Evolutionary conservation across 805 yeast genomes (phyloP).

Genomic region (Candida loeiensis): DNA sequence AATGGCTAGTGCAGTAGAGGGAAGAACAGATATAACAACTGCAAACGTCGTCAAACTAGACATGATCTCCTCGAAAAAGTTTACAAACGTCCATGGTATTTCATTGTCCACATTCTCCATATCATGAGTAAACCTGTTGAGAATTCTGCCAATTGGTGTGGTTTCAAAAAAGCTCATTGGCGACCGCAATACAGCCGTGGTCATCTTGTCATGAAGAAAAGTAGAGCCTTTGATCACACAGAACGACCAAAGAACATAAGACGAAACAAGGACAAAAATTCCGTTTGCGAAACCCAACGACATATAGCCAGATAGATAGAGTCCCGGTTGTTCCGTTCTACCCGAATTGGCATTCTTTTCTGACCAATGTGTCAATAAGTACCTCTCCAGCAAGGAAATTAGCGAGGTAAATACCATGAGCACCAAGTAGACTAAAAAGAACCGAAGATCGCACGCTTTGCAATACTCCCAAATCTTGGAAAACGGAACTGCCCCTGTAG

Average conservation of each 20-base stretch:
- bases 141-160: slow-evolving; percentile 65
- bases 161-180: slow-evolving; percentile 70
- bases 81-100: slow-evolving; percentile 51
- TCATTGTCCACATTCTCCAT: slow-evolving; percentile 53
- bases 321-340: slow-evolving; percentile 38
- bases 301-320: slow-evolving; percentile 53
- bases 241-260: slow-evolving; percentile 47
- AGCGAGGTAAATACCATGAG: slow-evolving; percentile 32
- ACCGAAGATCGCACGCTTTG: slow-evolving; percentile 45
- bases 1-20: slow-evolving; percentile 48
- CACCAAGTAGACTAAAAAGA: slow-evolving; percentile 27
- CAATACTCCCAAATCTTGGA: slow-evolving; percentile 52
- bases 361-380: slow-evolving; percentile 71
- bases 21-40: slow-evolving; percentile 53
- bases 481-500: slow-evolving; percentile 56
- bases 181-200: slow-evolving; percentile 47
- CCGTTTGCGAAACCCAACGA: slow-evolving; percentile 53
- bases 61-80: slow-evolving; percentile 43
- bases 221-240: slow-evolving; percentile 57
- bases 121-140: slow-evolving; percentile 64
- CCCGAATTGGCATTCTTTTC: slow-evolving; percentile 45
- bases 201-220: slow-evolving; percentile 55
- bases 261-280: slow-evolving; percentile 42
- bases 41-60: slow-evolving; percentile 47
- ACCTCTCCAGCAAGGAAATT: slow-evolving; percentile 38